Evolutionary conservation across 1,139 yeast species (phyloP).

Genomic region (Entelexis paramagnoliae): DNA sequence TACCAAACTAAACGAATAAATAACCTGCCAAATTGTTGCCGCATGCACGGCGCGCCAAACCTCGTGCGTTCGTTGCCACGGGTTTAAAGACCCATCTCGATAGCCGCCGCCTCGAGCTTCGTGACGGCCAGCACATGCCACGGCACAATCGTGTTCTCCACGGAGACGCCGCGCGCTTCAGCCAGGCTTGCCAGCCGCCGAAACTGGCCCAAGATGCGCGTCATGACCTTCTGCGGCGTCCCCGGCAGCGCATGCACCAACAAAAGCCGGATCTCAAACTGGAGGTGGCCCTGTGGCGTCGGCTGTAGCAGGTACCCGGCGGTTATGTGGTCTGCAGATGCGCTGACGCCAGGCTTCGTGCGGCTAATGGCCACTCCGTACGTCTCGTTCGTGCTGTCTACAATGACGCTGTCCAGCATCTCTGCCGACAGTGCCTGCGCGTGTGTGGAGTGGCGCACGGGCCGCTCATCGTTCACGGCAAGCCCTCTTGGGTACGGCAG

Average conservation of each 20-base stretch:
- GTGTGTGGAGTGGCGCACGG: background rate
- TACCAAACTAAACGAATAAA: too few relatives aligned
- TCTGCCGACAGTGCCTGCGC: background rate
- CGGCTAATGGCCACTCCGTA: conserved; percentile 18
- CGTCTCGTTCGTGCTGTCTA: conserved; percentile 17
- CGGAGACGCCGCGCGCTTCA: conserved; percentile 23
- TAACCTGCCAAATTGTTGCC: too few relatives aligned
- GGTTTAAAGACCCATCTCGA: conserved; percentile 12
- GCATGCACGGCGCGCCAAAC: too few relatives aligned
- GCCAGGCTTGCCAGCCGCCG: conserved; percentile 24
- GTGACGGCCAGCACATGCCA: conserved; percentile 24
- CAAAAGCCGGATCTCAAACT: conserved; percentile 28
- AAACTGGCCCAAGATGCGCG: conserved; percentile 24
- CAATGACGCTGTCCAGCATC: conserved; percentile 8
- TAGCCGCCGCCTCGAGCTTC: conserved; percentile 17
- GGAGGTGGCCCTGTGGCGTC: conserved; percentile 18
- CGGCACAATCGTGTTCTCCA: conserved; percentile 21
- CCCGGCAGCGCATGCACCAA: conserved; percentile 6
- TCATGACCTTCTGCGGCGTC: conserved; percentile 19
- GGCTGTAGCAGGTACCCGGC: conserved; percentile 58
- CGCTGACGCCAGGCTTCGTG: conserved; percentile 13
- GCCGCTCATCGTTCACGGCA: conserved; percentile 3
- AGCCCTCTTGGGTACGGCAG: conserved; percentile 48
- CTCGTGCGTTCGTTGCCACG: too few relatives aligned
- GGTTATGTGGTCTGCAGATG: conserved; percentile 18